phyloP scores from a whole-genome alignment of 805 yeast genomes.

The Babjeviella inositovora region DNA sequence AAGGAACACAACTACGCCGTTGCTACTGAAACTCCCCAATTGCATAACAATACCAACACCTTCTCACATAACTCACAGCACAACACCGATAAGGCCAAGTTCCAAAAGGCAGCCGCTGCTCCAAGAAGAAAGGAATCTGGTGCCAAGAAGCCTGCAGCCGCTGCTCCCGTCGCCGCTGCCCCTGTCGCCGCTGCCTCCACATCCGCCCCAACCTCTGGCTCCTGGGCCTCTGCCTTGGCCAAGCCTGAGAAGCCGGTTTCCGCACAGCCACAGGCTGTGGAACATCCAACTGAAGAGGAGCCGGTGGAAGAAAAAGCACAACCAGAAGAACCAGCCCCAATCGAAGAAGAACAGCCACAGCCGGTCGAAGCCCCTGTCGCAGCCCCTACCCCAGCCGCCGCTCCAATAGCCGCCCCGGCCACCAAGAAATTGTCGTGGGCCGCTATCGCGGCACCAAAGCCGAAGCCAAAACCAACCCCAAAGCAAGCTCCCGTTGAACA shows the following conservation, averaged over 20 bases:
- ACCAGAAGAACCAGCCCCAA: conserved; percentile 2
- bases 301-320: conserved; percentile 4
- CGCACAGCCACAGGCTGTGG: conserved; percentile 3
- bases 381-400: conserved; percentile 9
- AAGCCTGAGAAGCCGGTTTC: conserved; percentile 16
- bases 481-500: conserved; percentile 9
- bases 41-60: conserved; percentile 2
- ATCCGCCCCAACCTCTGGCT: conserved; percentile 4
- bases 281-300: conserved; percentile 2
- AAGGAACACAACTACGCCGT: too few relatives aligned
- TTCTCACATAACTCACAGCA: conserved; percentile 4
- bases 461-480: conserved; percentile 9
- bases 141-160: conserved; percentile 6
- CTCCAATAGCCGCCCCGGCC: conserved; percentile 6
- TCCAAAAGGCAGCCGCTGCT: conserved; percentile 3
- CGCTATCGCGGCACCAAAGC: conserved; percentile 45
- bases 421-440: conserved; percentile 49
- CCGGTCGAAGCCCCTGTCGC: conserved; percentile 4
- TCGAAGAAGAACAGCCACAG: conserved; percentile 4
- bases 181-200: conserved; percentile 6
- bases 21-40: too few relatives aligned
- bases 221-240: conserved; percentile 27
- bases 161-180: conserved; percentile 6
- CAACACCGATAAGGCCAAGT: conserved; percentile 3
- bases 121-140: conserved; percentile 5